These are phyloP conservation scores for Trichosporon coremiiforme DNA, from an alignment of 1,284 basidiomycete genomes.

Conservation along the genomic window DNA sequence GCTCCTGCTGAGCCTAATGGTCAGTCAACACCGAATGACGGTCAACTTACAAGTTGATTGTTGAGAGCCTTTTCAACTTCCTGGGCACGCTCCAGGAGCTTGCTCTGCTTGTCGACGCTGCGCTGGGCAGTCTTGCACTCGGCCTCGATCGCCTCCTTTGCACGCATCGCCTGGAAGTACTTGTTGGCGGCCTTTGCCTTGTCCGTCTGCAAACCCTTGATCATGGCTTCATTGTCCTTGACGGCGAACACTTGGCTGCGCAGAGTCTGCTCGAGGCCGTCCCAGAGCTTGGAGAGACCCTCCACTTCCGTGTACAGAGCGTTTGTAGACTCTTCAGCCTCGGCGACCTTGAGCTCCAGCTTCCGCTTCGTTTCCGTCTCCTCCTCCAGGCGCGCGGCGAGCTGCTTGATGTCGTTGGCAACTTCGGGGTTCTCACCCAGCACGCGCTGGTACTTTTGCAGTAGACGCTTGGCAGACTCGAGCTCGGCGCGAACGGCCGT, in stretches of 20 bases:
- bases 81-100: slow-evolving; percentile 69
- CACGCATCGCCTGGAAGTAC: slow-evolving; percentile 86
- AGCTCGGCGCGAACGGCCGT: slow-evolving; percentile 38
- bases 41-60: slow-evolving; percentile 63
- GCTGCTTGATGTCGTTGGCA: slow-evolving; percentile 59
- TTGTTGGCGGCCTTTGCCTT: slow-evolving; percentile 95
- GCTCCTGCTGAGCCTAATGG: slow-evolving; percentile 61
- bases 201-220: slow-evolving; percentile 68
- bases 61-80: slow-evolving; percentile 67
- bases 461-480: slow-evolving; percentile 50
- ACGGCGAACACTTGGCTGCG: slow-evolving; percentile 84
- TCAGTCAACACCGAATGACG: background rate
- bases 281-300: slow-evolving; percentile 82
- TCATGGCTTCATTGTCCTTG: slow-evolving; percentile 71
- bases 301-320: slow-evolving; percentile 84
- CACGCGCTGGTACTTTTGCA: slow-evolving; percentile 66
- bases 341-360: slow-evolving; percentile 59
- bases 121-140: slow-evolving; percentile 71
- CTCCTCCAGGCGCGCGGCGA: slow-evolving; percentile 64
- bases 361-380: slow-evolving; percentile 67
- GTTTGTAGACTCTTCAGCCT: slow-evolving; percentile 63
- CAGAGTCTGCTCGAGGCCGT: slow-evolving; percentile 77
- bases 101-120: slow-evolving; percentile 74
- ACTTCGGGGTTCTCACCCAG: slow-evolving; percentile 63
- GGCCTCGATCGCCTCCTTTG: slow-evolving; percentile 77